A percentile compares a stretch with the other conserved stretches of the same genome.
Evolutionary conservation across 1,284 basidiomycete genomes (phyloP).

Genomic region (Ganoderma sp.): DNA sequence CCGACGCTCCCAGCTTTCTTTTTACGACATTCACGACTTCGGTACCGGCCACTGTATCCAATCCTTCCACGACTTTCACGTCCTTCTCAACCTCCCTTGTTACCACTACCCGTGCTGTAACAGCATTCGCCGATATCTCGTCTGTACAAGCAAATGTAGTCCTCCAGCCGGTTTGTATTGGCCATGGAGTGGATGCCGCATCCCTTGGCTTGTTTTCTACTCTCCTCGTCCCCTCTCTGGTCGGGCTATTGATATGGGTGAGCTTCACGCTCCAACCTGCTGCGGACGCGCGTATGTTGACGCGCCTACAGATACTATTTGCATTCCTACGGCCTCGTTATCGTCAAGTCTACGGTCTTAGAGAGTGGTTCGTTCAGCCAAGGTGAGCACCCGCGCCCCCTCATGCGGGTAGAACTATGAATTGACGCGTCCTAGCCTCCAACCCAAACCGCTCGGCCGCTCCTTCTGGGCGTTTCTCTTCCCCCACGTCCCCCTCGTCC

Average conservation of each 20-base stretch:
- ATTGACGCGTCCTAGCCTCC: constrained; percentile 50
- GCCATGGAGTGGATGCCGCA: constrained; percentile 66
- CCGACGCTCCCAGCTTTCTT: constrained; percentile 31
- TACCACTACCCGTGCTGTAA: constrained; percentile 40
- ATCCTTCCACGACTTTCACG: constrained; percentile 51
- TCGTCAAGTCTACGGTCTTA: constrained; percentile 69
- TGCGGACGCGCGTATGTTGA: constrained; percentile 10
- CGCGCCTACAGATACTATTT: constrained; percentile 59
- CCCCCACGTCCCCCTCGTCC: constrained; percentile 70
- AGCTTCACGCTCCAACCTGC: constrained; percentile 36
- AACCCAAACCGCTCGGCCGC: constrained; percentile 64
- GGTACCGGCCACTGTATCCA: constrained; percentile 34
- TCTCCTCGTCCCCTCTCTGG: constrained; percentile 57
- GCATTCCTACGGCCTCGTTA: constrained; percentile 69
- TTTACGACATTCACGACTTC: constrained; percentile 45
- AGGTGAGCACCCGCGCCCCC: constrained; percentile 54
- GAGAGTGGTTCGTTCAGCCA: constrained; percentile 77
- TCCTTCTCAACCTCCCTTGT: constrained; percentile 49
- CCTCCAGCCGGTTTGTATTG: constrained; percentile 59
- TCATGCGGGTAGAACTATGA: neutral
- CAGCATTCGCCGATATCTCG: constrained; percentile 40
- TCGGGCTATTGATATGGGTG: constrained; percentile 73
- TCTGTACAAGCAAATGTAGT: constrained; percentile 33
- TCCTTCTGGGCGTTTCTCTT: constrained; percentile 70
- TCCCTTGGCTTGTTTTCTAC: constrained; percentile 67